phyloP scores from a whole-genome alignment of 116 monocot species.

The Posidonia oceanica region DNA sequence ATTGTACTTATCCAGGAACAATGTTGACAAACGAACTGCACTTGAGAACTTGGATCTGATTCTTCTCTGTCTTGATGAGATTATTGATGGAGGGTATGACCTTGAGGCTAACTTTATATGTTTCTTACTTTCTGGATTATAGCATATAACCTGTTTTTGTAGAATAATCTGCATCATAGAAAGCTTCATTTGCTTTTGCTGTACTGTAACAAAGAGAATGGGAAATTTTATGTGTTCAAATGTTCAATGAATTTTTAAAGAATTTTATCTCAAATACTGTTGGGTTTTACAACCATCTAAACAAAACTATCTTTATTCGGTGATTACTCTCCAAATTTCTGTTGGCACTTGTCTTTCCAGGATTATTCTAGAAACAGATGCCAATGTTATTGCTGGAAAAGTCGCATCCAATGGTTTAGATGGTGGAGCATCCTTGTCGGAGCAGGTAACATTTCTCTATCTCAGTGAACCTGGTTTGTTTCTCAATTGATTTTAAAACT shows the following conservation, averaged over 20 bases:
- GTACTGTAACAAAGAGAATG: no score
- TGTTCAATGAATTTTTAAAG: no score
- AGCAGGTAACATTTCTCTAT: constrained; percentile 25
- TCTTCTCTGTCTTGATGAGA: constrained; percentile 55
- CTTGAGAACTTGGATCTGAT: constrained; percentile 55
- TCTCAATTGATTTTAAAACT: not conserved
- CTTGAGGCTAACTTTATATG: not conserved
- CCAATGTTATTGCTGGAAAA: constrained; percentile 27
- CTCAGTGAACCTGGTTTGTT: not conserved
- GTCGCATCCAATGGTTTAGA: constrained; percentile 23
- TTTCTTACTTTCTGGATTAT: not conserved
- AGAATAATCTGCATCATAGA: no score
- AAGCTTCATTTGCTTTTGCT: no score
- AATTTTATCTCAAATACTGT: no score
- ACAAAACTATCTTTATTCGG: not conserved
- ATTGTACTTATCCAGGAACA: constrained; percentile 18
- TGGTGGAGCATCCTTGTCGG: constrained; percentile 26
- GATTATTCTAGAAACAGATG: constrained; percentile 35
- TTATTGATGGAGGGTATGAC: constrained; percentile 49
- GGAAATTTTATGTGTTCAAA: no score
- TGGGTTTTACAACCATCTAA: not conserved
- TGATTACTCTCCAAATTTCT: not conserved
- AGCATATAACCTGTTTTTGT: no score
- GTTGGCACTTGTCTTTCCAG: constrained; percentile 9
- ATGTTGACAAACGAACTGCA: constrained; percentile 42